Percentiles rank a stretch among this genome's conserved stretches.
Conservation (phyloP, 1,284 basidiomycete genomes). For the Malassezia caprae region DNA sequence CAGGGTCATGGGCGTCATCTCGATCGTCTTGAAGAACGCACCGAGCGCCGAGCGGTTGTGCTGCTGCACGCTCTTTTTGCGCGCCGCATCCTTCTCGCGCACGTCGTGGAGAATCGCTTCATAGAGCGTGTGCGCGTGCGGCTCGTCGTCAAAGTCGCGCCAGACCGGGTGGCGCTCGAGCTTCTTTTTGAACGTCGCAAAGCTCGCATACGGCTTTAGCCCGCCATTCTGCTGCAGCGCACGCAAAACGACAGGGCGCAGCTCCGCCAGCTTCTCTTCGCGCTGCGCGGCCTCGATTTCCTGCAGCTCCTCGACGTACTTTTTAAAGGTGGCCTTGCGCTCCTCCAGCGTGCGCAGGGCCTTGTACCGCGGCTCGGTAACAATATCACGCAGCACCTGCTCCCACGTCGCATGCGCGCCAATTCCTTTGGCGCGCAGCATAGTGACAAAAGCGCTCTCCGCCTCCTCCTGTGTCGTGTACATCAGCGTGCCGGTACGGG, state of each 20-base stretch:
- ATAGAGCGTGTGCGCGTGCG: constrained; percentile 22
- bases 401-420: constrained; percentile 95
- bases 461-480: constrained; percentile 62
- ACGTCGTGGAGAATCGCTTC: constrained; percentile 25
- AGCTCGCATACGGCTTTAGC: constrained; percentile 33
- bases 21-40: constrained; percentile 39
- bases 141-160: constrained; percentile 24
- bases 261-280: constrained; percentile 19
- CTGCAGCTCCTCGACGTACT: constrained; percentile 44
- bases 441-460: constrained; percentile 81
- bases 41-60: constrained; percentile 35
- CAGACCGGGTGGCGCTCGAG: constrained; percentile 14
- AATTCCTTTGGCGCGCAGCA: constrained; percentile 76
- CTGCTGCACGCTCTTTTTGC: constrained; percentile 19
- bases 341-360: constrained; percentile 83
- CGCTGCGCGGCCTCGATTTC: constrained; percentile 26
- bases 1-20: constrained; percentile 35
- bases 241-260: constrained; percentile 24
- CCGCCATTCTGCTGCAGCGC: constrained; percentile 15
- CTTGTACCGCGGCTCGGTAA: constrained; percentile 95
- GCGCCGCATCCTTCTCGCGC: constrained; percentile 22
- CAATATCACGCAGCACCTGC: constrained; percentile 89
- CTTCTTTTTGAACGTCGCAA: constrained; percentile 28
- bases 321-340: constrained; percentile 69
- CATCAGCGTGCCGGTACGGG: background rate